These are phyloP conservation scores for Scedosporium aurantiacum DNA, from an alignment of 2,329 filamentous ascomycete species.

Conservation along the genomic window DNA sequence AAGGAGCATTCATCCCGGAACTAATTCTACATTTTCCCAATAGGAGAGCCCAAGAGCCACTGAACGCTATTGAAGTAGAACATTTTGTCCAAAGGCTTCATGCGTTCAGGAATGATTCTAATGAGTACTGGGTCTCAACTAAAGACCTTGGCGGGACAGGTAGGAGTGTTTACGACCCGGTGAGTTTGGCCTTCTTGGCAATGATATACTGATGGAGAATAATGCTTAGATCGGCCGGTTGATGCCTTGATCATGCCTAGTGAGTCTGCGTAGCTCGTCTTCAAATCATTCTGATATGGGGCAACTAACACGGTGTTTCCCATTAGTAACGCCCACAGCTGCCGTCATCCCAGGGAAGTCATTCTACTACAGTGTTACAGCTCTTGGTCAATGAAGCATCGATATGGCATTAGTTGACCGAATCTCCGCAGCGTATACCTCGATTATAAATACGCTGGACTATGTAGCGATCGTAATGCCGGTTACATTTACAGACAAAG, in stretches of 20 bases:
- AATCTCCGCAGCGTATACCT: background rate
- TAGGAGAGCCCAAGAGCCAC: background rate
- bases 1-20: background rate
- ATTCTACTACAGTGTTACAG: background rate
- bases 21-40: background rate
- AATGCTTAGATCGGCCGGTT: background rate
- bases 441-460: background rate
- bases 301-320: background rate
- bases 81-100: background rate
- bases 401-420: background rate
- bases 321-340: background rate
- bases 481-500: slow-evolving; percentile 1
- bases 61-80: background rate
- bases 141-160: background rate
- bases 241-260: slow-evolving; percentile 2
- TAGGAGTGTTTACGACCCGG: background rate
- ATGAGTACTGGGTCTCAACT: slow-evolving; percentile 4
- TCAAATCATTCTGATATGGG: background rate
- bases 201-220: background rate
- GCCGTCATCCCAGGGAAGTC: slow-evolving; percentile 4
- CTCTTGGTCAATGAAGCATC: background rate
- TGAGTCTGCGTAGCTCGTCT: background rate
- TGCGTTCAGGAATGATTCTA: background rate
- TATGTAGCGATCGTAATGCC: slow-evolving; percentile 5
- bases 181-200: background rate